Evolutionary conservation across 257 asterid species (phyloP), one percentile per base, ranked within the genome.

Genomic region (Jacaranda mimosifolia): DNA sequence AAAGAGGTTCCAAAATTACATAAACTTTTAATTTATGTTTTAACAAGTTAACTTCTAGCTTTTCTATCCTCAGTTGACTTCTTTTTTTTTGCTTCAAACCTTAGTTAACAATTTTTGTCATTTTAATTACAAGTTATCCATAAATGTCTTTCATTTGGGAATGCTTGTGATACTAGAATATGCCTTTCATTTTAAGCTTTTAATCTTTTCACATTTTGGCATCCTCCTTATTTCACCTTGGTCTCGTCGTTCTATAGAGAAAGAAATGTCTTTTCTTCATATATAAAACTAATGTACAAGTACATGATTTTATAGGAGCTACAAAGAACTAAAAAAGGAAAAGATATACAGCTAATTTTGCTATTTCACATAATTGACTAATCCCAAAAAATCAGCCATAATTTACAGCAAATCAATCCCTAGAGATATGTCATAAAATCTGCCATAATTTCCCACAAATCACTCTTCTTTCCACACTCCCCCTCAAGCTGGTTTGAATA

Each of bases 141-240:
- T 7, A 6, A 53, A 68, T 59, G 18, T 40, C 36, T 67, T 60
- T 35, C 26, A 53, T 68, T 55, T 58, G 19, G 56, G 59, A 65
- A 49, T 68, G 77, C 15, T 68, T 48, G 60, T 73, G 21, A 39
- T 74, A 35, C 52, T 72, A 17, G 49, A 51, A 53, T 18, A 53
- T 57, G 58, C 45, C 63, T 77, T 9, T 9, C 3, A 7, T 3
- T 18, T 15, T 49, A 9, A 3, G 8, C 7, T 1, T 26, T 4
- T 19, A 45, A 35, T 26, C 42, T 39, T 72, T 56, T 32, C 42
- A 43, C 39, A 3, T 76, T 56, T 42, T 21, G 51, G 40, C 18
- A 7, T 15, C 17, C n/a, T 76, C 55, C 4, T 9, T 17, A 5
- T 52, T 21, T 62, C 12, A 15, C 36, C 49, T 26, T 19, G 57